These are phyloP conservation scores for Starmera dryadoides DNA, from an alignment of 805 yeast species.

Conservation along the genomic window DNA sequence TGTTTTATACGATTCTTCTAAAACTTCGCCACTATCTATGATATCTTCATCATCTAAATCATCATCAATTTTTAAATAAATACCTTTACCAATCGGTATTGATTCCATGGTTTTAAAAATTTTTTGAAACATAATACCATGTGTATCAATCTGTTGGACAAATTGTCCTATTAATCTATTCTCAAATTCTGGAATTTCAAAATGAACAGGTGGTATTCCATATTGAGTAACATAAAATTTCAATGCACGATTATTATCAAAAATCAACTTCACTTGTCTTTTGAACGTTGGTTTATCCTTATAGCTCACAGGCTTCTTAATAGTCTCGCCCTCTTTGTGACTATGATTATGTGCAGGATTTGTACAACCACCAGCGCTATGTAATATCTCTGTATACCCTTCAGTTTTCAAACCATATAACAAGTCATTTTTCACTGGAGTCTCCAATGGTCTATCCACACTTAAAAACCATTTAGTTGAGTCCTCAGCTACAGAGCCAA, in stretches of 20 bases:
- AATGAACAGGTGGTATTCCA: not conserved
- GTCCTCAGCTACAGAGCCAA: too few relatives aligned
- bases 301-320: not conserved
- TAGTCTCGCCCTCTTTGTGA: too few relatives aligned
- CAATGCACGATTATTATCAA: not conserved
- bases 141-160: not conserved
- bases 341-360: too few relatives aligned
- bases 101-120: not conserved
- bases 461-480: too few relatives aligned
- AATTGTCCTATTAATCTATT: not conserved
- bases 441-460: too few relatives aligned
- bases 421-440: too few relatives aligned
- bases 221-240: not conserved
- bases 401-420: too few relatives aligned
- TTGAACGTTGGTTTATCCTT: not conserved
- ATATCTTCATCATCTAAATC: not conserved
- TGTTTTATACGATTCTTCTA: not conserved
- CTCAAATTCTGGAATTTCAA: not conserved
- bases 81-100: too few relatives aligned
- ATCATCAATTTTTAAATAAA: not conserved
- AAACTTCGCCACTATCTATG: not conserved
- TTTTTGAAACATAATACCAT: not conserved
- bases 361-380: too few relatives aligned
- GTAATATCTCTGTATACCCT: too few relatives aligned
- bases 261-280: not conserved